These are phyloP conservation scores for Aspergillus brunneoviolaceus DNA, from an alignment of 2,329 filamentous ascomycete genomes.

Conservation along the genomic window DNA sequence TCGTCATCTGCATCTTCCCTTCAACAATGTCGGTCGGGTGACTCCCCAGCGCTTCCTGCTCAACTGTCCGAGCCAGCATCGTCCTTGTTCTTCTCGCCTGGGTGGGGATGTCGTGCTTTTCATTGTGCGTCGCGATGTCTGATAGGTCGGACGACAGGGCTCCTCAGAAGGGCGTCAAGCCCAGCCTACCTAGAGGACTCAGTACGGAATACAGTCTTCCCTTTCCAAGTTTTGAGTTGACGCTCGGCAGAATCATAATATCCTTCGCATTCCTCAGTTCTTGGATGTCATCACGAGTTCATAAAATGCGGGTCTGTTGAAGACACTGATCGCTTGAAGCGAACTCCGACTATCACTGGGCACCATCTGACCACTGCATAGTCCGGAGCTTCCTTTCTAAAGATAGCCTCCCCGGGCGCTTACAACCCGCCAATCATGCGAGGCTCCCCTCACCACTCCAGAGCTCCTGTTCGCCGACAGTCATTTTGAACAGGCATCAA, in stretches of 20 bases:
- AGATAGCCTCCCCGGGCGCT: constrained; percentile 31
- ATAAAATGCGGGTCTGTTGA: neutral
- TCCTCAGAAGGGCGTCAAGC: neutral
- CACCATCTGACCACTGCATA: neutral
- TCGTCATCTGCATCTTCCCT: neutral
- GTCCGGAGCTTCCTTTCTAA: constrained; percentile 24
- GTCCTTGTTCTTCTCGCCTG: neutral
- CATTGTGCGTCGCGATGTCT: neutral
- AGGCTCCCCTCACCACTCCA: constrained; percentile 14
- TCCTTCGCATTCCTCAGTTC: neutral
- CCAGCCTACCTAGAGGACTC: too few species aligned
- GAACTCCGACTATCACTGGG: neutral
- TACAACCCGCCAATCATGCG: constrained; percentile 25
- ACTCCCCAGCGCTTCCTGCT: constrained; percentile 1
- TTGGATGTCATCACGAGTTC: neutral
- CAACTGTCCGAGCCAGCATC: constrained; percentile 2
- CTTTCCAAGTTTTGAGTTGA: neutral
- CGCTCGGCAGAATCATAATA: neutral
- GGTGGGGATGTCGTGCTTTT: constrained; percentile 7
- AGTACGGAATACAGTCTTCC: neutral
- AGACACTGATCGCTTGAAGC: constrained; percentile 2
- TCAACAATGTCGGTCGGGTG: constrained; percentile 16
- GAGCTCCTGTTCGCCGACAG: constrained; percentile 10
- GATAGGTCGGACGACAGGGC: neutral
- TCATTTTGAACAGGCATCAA: constrained; percentile 25